Evolutionary conservation across 2,329 filamentous ascomycete species (phyloP).

Genomic region (Penicillium glabrum): DNA sequence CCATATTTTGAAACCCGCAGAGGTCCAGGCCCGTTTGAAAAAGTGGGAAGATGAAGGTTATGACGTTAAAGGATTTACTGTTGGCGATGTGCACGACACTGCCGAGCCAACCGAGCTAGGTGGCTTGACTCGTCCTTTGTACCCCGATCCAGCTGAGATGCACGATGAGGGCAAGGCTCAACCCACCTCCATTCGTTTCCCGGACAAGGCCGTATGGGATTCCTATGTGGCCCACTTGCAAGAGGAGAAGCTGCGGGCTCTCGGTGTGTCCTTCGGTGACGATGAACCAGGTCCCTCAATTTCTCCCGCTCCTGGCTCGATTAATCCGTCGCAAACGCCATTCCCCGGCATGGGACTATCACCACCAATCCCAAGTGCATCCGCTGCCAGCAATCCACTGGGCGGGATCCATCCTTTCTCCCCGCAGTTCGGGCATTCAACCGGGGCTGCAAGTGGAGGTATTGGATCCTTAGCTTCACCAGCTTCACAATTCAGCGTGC

Average conservation of each 20-base stretch:
- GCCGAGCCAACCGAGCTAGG: conserved; percentile 29
- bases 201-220: conserved; percentile 62
- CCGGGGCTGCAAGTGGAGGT: conserved; percentile 61
- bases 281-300: conserved; percentile 68
- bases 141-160: conserved; percentile 42
- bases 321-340: conserved; percentile 66
- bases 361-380: conserved; percentile 76
- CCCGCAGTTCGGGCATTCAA: conserved; percentile 57
- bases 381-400: conserved; percentile 69
- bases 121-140: conserved; percentile 45
- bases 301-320: conserved; percentile 63
- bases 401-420: conserved; percentile 64
- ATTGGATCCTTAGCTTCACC: conserved; percentile 70
- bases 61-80: conserved; percentile 42
- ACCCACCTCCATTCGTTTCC: conserved; percentile 41
- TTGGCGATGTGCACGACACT: conserved; percentile 30
- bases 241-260: conserved; percentile 87
- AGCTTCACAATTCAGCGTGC: conserved; percentile 61
- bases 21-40: conserved; percentile 41
- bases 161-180: conserved; percentile 34
- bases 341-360: conserved; percentile 79
- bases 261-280: conserved; percentile 80
- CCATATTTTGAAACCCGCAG: conserved; percentile 38
- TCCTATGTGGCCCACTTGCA: conserved; percentile 78
- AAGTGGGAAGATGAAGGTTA: conserved; percentile 46